phyloP scores from a whole-genome alignment of 768 basidiomycete genomes.

The Boletus sp. region DNA sequence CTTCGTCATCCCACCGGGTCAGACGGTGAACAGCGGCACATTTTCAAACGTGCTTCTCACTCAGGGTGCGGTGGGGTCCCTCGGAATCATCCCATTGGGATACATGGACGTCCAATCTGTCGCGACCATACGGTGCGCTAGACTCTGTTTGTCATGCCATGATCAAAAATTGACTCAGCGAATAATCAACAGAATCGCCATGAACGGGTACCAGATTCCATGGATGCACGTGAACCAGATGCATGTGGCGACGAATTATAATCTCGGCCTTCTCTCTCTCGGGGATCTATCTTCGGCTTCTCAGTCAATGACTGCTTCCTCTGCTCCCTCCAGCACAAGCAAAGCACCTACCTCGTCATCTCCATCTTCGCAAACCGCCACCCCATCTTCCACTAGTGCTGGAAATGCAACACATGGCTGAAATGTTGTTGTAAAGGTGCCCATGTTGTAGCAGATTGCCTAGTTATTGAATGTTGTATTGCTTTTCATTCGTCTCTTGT shows the following conservation, averaged over 20 bases:
- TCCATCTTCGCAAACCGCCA: neutral
- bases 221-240: constrained; percentile 61
- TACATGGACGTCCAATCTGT: constrained; percentile 53
- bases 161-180: neutral
- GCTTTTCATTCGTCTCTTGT: neutral
- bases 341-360: neutral
- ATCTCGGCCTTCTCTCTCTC: constrained; percentile 13
- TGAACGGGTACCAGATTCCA: constrained; percentile 59
- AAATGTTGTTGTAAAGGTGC: neutral
- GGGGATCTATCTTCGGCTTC: constrained; percentile 19
- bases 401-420: constrained; percentile 9
- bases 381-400: neutral
- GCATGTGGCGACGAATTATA: constrained; percentile 52
- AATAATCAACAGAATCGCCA: constrained; percentile 37
- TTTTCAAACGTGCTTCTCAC: constrained; percentile 58
- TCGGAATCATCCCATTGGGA: constrained; percentile 55
- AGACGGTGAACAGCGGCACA: constrained; percentile 59
- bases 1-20: constrained; percentile 56
- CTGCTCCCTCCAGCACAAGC: neutral
- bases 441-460: neutral
- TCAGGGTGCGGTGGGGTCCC: constrained; percentile 54
- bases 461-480: neutral
- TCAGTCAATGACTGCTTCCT: constrained; percentile 9
- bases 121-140: constrained; percentile 39
- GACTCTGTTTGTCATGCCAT: neutral